Evolutionary conservation across 108 stramenopile species (phyloP).

Genomic region (Hondaea fermentalgiana): DNA sequence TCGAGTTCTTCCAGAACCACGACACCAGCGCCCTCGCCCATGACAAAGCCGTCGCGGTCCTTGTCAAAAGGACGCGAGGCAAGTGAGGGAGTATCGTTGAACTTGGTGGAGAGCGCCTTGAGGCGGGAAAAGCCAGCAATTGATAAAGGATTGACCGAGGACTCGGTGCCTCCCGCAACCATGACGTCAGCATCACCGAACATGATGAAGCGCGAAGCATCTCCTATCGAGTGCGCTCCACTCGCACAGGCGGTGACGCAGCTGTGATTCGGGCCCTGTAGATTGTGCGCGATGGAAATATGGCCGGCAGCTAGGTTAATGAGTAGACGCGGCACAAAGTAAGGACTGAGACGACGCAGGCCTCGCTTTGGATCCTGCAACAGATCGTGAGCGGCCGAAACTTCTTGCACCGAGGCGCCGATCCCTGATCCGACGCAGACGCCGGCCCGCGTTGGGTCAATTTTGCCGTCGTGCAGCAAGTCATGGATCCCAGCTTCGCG

Average conservation of each 20-base stretch:
- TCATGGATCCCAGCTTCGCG: conserved; percentile 34
- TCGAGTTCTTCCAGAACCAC: conserved; percentile 79
- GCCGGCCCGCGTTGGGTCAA: conserved; percentile 48
- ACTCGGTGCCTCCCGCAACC: conserved; percentile 88
- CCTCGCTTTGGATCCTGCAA: conserved; percentile 42
- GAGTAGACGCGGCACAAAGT: conserved; percentile 87
- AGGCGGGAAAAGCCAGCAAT: conserved; percentile 83
- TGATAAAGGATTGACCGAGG: conserved; percentile 73
- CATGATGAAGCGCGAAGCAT: conserved; percentile 72
- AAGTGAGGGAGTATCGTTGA: conserved; percentile 62
- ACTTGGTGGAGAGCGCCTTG: conserved; percentile 64
- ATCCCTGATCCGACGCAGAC: conserved; percentile 75
- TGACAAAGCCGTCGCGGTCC: conserved; percentile 86
- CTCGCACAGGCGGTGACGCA: conserved; percentile 86
- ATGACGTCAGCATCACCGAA: conserved; percentile 74
- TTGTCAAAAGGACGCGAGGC: conserved; percentile 83
- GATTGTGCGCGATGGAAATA: conserved; percentile 44
- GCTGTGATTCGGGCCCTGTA: conserved; percentile 72
- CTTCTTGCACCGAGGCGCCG: conserved; percentile 68
- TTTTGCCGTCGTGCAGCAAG: not conserved
- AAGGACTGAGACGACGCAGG: conserved; percentile 54
- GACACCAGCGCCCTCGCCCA: conserved; percentile 97
- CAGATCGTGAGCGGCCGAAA: conserved; percentile 41
- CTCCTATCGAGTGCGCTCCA: conserved; percentile 82
- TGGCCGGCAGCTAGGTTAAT: conserved; percentile 77